phyloP scores from a whole-genome alignment of 345 rosid genomes.

The Dovyalis caffra region DNA sequence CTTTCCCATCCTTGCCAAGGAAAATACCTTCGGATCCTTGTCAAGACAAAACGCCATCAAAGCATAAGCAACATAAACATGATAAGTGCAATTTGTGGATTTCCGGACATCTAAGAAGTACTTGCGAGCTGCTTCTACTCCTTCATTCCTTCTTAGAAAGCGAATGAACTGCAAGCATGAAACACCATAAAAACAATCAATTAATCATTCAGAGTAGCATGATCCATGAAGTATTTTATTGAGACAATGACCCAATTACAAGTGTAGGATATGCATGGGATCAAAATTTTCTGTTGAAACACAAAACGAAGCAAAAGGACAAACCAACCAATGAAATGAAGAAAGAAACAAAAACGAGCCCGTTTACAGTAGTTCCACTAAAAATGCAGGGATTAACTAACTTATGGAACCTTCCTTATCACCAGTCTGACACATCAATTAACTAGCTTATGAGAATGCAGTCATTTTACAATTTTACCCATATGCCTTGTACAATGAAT shows the following conservation, averaged over 20 bases:
- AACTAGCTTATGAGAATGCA: not conserved
- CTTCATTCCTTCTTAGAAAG: constrained; percentile 85
- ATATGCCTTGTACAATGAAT: too few relatives aligned
- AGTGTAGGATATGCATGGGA: not conserved
- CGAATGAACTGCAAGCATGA: constrained; percentile 69
- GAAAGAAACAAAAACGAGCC: not conserved
- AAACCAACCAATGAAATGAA: not conserved
- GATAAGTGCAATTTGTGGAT: constrained; percentile 80
- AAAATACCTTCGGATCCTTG: constrained; percentile 82
- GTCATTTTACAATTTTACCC: too few relatives aligned
- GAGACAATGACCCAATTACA: not conserved
- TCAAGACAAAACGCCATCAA: constrained; percentile 85
- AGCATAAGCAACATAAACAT: constrained; percentile 91
- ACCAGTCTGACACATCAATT: not conserved
- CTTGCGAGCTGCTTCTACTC: constrained; percentile 95
- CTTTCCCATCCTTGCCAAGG: not conserved
- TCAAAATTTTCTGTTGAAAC: not conserved
- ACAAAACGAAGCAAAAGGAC: not conserved
- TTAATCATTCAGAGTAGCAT: not conserved
- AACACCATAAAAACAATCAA: constrained; percentile 1
- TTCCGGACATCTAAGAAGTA: constrained; percentile 85
- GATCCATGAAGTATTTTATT: not conserved
- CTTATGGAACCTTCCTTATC: not conserved
- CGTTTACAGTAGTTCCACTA: not conserved
- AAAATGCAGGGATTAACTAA: not conserved